Evolutionary conservation across 2,329 filamentous ascomycete genomes (phyloP).

Genomic region (Rutstroemia sp.): DNA sequence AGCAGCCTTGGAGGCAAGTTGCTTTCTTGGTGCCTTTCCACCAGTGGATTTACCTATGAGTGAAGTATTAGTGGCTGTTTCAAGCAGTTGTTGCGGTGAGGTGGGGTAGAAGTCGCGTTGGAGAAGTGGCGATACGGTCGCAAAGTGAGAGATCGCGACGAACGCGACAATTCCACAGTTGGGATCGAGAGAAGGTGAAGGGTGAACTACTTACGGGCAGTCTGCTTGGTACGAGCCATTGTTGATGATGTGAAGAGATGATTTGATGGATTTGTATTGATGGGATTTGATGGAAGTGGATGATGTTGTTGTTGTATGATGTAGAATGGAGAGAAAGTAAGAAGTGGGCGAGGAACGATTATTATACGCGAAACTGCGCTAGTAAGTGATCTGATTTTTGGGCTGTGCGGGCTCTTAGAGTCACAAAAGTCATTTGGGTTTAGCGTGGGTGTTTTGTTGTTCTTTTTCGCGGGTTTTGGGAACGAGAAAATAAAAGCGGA

Average conservation of each 20-base stretch:
- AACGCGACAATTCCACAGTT: conserved; percentile 5
- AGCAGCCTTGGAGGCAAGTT: conserved; percentile 95
- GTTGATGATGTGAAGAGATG: conserved; percentile 14
- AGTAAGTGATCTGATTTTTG: conserved; percentile 20
- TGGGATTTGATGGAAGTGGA: conserved; percentile 8
- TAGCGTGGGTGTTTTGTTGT: not conserved
- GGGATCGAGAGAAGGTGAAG: not conserved
- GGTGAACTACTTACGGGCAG: conserved; percentile 12
- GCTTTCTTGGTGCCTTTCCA: conserved; percentile 82
- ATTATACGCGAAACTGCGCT: conserved; percentile 27
- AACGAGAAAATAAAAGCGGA: too few species aligned
- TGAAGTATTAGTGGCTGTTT: conserved; percentile 19
- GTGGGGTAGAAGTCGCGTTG: conserved; percentile 11
- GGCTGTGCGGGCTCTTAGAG: conserved; percentile 5
- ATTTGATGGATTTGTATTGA: conserved; percentile 13
- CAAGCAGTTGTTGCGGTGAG: conserved; percentile 4
- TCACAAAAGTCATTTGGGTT: not conserved
- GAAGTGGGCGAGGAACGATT: conserved; percentile 27
- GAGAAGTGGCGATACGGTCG: conserved; percentile 10
- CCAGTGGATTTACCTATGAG: conserved; percentile 59
- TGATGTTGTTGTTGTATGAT: conserved; percentile 17
- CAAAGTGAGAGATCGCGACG: conserved; percentile 22
- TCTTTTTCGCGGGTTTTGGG: too few species aligned
- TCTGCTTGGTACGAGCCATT: conserved; percentile 35
- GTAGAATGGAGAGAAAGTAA: conserved; percentile 25